phyloP scores from a whole-genome alignment of 768 basidiomycete species.

The Leccinum disarticulatum region DNA sequence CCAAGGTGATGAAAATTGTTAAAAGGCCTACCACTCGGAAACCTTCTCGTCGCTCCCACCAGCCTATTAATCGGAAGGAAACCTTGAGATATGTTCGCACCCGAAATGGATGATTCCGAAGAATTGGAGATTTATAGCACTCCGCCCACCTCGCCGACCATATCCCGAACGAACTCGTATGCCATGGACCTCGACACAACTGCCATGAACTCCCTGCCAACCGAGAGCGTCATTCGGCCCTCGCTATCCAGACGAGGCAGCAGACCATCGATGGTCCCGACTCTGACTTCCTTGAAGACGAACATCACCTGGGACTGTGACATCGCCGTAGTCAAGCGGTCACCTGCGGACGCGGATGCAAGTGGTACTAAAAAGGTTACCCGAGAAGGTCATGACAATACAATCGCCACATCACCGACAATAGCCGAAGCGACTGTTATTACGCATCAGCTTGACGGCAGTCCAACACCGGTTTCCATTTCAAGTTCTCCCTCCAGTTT shows the following conservation, averaged over 20 bases:
- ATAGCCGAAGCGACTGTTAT: constrained; percentile 17
- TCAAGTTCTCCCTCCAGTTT: constrained; percentile 33
- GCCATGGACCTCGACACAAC: constrained; percentile 9
- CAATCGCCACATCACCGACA: constrained; percentile 20
- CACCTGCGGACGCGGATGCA: constrained; percentile 10
- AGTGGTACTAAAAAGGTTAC: constrained; percentile 19
- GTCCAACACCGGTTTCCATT: constrained; percentile 19
- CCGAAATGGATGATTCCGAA: constrained; percentile 29
- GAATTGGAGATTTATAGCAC: constrained; percentile 40
- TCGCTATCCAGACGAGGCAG: constrained; percentile 39
- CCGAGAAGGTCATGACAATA: neutral
- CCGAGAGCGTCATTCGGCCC: constrained; percentile 30
- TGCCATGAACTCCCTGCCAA: constrained; percentile 11
- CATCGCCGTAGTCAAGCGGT: constrained; percentile 36
- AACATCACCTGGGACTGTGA: constrained; percentile 35
- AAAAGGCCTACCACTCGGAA: constrained; percentile 5
- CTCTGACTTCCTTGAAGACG: constrained; percentile 33
- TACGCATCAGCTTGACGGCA: constrained; percentile 15
- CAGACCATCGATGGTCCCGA: constrained; percentile 29
- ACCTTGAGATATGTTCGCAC: constrained; percentile 30
- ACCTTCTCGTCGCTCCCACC: constrained; percentile 12
- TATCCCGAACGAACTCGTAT: constrained; percentile 23
- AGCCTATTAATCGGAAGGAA: constrained; percentile 7
- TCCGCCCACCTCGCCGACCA: constrained; percentile 42
- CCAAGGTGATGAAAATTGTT: neutral